Conservation (phyloP, 2,329 filamentous ascomycete genomes). For the Colletotrichum sp. region DNA sequence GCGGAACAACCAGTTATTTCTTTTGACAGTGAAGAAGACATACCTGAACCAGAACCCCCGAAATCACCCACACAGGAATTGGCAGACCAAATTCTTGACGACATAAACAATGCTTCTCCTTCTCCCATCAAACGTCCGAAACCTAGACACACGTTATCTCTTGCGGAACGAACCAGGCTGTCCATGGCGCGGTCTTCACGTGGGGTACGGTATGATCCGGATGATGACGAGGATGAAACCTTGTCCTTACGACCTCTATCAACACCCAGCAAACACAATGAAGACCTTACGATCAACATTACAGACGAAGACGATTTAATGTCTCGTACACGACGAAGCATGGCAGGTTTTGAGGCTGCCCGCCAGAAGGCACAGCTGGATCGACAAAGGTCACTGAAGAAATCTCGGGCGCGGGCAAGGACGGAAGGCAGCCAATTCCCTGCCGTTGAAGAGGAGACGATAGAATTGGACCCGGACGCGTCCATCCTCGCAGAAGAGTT, state of each 20-base stretch:
- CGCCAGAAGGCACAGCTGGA: constrained; percentile 66
- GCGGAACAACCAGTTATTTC: background rate
- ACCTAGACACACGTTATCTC: constrained; percentile 61
- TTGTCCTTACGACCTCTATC: constrained; percentile 17
- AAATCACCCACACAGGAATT: constrained; percentile 52
- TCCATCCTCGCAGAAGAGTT: constrained; percentile 69
- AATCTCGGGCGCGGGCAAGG: constrained; percentile 36
- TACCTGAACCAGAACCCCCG: constrained; percentile 21
- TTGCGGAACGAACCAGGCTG: constrained; percentile 80
- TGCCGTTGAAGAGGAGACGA: constrained; percentile 46
- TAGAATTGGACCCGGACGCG: constrained; percentile 34
- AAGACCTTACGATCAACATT: constrained; percentile 25
- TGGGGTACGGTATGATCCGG: constrained; percentile 23
- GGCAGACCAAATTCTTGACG: constrained; percentile 61
- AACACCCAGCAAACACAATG: background rate
- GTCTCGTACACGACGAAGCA: constrained; percentile 63
- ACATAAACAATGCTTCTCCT: constrained; percentile 59
- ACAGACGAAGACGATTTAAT: constrained; percentile 55
- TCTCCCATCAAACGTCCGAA: constrained; percentile 58
- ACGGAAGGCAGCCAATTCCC: constrained; percentile 53
- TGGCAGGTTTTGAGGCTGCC: constrained; percentile 66
- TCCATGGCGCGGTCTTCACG: constrained; percentile 73
- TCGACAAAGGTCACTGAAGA: constrained; percentile 54
- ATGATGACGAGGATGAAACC: constrained; percentile 34
- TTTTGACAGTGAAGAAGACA: background rate